Conservation (phyloP, 805 yeast species). For the Priceomyces melissophilus region DNA sequence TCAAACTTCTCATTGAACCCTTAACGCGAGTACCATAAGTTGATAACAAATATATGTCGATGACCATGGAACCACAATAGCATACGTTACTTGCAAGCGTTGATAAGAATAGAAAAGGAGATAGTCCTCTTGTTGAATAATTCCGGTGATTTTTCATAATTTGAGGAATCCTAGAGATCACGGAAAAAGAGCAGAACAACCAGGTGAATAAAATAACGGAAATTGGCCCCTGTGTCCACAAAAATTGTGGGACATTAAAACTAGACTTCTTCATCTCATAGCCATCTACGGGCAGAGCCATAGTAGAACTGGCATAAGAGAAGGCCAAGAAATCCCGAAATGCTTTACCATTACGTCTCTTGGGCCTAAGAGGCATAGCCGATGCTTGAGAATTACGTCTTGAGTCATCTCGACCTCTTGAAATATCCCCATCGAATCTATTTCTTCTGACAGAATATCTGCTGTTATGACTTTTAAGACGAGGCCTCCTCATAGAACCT, state of each 20-base stretch:
- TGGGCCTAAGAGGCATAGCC: too few relatives aligned
- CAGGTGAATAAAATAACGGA: constrained; percentile 22
- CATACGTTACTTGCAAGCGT: constrained; percentile 35
- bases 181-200: constrained; percentile 28
- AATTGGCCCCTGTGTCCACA: neutral
- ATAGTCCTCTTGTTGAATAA: constrained; percentile 33
- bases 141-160: constrained; percentile 26
- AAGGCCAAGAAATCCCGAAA: constrained; percentile 4
- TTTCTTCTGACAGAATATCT: constrained; percentile 13
- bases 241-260: neutral
- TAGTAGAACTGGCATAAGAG: constrained; percentile 10
- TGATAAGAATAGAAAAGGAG: constrained; percentile 30
- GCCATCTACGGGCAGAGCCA: constrained; percentile 9
- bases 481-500: constrained; percentile 34
- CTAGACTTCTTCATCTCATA: neutral
- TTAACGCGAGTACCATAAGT: constrained; percentile 10
- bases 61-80: constrained; percentile 30
- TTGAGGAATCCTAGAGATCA: constrained; percentile 35
- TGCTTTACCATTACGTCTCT: too few relatives aligned
- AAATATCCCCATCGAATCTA: constrained; percentile 17
- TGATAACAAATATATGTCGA: constrained; percentile 25
- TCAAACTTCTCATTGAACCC: constrained; percentile 20
- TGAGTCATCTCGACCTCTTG: constrained; percentile 1
- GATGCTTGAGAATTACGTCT: too few relatives aligned
- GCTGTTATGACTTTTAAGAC: constrained; percentile 10